phyloP scores from a whole-genome alignment of 106 monocot genomes.

The Posidonia australis region DNA sequence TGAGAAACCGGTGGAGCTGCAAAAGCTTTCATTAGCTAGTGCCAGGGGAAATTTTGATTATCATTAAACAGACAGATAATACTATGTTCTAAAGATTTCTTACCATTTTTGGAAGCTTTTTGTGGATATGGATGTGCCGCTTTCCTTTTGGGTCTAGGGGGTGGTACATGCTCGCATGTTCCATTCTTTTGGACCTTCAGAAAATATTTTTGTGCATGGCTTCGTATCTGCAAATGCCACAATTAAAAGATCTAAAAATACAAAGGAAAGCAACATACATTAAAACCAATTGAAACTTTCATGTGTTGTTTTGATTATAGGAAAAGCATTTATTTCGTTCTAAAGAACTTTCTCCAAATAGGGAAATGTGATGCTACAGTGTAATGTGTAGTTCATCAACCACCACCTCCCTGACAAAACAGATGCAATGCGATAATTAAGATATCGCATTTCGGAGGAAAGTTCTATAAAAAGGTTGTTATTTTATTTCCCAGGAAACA shows the following conservation, averaged over 20 bases:
- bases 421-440: too few species aligned
- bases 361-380: too few species aligned
- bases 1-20: constrained; percentile 39
- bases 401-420: too few species aligned
- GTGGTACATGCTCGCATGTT: constrained; percentile 91
- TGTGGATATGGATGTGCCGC: constrained; percentile 98
- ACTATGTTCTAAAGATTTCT: constrained; percentile 1
- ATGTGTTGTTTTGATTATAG: too few species aligned
- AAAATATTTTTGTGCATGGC: constrained; percentile 99
- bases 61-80: neutral
- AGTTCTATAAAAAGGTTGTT: neutral
- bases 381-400: too few species aligned
- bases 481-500: neutral
- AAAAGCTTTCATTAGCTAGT: constrained; percentile 4
- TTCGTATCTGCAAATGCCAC: constrained; percentile 57
- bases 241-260: neutral
- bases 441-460: too few species aligned
- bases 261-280: neutral
- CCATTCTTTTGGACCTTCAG: constrained; percentile 97
- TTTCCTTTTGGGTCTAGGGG: constrained; percentile 95
- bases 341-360: too few species aligned
- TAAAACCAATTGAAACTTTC: too few species aligned
- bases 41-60: neutral
- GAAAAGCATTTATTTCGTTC: too few species aligned
- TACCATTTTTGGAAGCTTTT: constrained; percentile 86